These are phyloP conservation scores for Epichloe typhina DNA, from an alignment of 2,329 filamentous ascomycete species.

Conservation along the genomic window DNA sequence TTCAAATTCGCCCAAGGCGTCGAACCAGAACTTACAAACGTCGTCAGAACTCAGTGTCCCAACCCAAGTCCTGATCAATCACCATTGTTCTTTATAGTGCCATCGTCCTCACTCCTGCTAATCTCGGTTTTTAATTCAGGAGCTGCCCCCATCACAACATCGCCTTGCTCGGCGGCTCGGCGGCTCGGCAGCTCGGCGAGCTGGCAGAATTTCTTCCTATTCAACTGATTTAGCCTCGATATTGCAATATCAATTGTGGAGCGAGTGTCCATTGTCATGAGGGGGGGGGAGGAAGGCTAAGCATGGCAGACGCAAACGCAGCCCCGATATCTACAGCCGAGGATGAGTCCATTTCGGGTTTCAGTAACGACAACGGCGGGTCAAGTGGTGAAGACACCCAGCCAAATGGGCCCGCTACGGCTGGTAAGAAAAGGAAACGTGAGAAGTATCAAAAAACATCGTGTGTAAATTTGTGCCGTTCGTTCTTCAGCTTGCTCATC, in stretches of 20 bases:
- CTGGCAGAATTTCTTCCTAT: background rate
- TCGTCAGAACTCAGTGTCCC: no score
- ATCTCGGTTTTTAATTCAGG: background rate
- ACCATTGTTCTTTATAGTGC: background rate
- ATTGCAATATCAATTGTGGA: slow-evolving; percentile 1
- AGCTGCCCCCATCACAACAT: background rate
- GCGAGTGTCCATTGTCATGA: slow-evolving; percentile 2
- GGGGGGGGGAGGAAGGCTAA: background rate
- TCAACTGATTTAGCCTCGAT: background rate
- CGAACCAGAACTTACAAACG: background rate
- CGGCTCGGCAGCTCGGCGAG: background rate
- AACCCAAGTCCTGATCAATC: background rate
- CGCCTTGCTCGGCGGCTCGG: background rate
- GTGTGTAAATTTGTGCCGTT: slow-evolving; percentile 15
- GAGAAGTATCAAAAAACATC: slow-evolving; percentile 30
- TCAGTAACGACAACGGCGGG: slow-evolving; percentile 23
- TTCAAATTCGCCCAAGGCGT: background rate
- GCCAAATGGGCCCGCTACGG: slow-evolving; percentile 14
- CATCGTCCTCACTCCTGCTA: background rate
- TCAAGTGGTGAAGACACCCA: slow-evolving; percentile 24
- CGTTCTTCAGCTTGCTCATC: background rate
- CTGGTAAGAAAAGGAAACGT: slow-evolving; percentile 25
- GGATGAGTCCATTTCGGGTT: slow-evolving; percentile 22
- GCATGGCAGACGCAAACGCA: slow-evolving; percentile 8
- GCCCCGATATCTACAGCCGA: slow-evolving; percentile 17